Evolutionary conservation across 176 grass and related monocot genomes (phyloP), one percentile per base, ranked within the genome.

Genomic region (Avena insularis): DNA sequence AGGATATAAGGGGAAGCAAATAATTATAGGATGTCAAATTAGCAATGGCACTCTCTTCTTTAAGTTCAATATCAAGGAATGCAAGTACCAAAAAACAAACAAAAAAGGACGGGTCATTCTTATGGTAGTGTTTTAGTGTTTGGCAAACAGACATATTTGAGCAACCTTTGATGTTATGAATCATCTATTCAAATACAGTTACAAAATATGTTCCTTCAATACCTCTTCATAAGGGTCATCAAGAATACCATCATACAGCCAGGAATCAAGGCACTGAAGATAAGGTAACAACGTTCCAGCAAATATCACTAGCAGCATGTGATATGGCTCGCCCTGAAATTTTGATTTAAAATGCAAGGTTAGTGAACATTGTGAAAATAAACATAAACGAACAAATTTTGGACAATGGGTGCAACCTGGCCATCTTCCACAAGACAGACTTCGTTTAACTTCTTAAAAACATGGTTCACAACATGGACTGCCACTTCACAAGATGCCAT

Each of bases 201-300:
- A 69, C 57, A 20, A 23, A 40, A 55, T 9, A 53, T 72, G 43
- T 60, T 86, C 25, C 29, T 71, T 84, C 36, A 79, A 66, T 91
- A 98, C 96, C 96, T 98, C 96, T 87, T 92, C 84, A 88, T 91
- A 95, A 82, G 96, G 92, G 62, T 98, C 96, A 91, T 95, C 90
- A 92, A 98, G 93, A 91, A 95, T 95, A 60, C 96, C 93, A 79
- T 98, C 92, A 88, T 98, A 98, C 75, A 98, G 85, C 96, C 96
- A 98, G 79, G 96, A 98, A 89, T 98, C 93, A 76, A 98, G 88
- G 47, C 87, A 89, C 46, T 91, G 88, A 69, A 98, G 93, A 92
- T 98, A 98, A 88, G 96, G 96, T 62, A 98, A 85, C 74, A 98
- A 90, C 54, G 82, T 98, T 53, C 88, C 92, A 46, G 88, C 58